Evolutionary conservation across 129 eudicot species (phyloP), one percentile per base, ranked within the genome.

Genomic region (Chrysanthemum makinoi): DNA sequence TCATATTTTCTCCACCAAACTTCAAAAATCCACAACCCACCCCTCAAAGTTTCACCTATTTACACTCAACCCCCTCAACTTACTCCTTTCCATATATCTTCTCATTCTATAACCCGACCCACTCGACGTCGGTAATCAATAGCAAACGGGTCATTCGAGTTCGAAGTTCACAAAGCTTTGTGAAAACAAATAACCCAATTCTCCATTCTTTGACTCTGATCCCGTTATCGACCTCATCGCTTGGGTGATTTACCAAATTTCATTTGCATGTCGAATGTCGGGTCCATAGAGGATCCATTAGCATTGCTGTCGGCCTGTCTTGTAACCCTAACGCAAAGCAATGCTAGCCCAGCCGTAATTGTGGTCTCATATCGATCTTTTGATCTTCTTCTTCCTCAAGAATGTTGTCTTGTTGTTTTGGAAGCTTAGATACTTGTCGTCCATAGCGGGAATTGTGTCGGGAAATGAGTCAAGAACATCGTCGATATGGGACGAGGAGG

Each of bases 401-500:
- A 57, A 63, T 6, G 78, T 49, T 72, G 84, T 68, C 49, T 84
- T 77, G 72, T 72, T 79, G 18, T 82, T 65, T 4, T 89, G 91
- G 22, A 88, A 66, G 65, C 75, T 65, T 6, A 78, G 79, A 64
- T 65, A 80, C 39, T 83, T 80, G 76, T 82, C 83, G 33, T 83
- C 81, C 2, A 83, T 84, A 11, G 81, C 85, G 10, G 91, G 89
- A 50, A 85, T 49, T 1, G 96, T 79, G 6, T 93, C 91, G 10
- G 96, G 91, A 59, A 85, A 59, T 0, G 96, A 81, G 5, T 93
- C 95, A 72, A 83, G 62, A 44, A 89, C 81, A 57, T 83, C 91
- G 19, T 89, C 96, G 66, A 81, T 83, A 22, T 82, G 92, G 4
- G 98, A 89, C 0, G 98, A 89, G 0, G 86, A 79, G 5, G 99